A percentile compares a stretch with the other conserved stretches of the same genome.
Evolutionary conservation across 495 filamentous ascomycete species (phyloP).

Genomic region (Aspergillus steynii): DNA sequence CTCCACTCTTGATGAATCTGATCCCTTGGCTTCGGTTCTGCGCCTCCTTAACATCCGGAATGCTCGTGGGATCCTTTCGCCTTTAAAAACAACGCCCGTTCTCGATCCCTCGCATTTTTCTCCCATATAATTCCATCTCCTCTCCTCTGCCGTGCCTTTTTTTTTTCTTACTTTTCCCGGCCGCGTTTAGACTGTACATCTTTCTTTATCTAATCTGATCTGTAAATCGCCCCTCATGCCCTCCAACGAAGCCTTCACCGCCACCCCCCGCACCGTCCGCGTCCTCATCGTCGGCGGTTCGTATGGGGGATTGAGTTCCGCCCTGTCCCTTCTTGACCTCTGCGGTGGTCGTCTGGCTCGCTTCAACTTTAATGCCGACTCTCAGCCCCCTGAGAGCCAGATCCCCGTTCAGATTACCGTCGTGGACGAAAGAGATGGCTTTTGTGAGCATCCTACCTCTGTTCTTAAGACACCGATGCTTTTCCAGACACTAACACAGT

Average conservation of each 20-base stretch:
- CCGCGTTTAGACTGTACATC: not conserved
- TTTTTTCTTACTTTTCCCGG: not conserved
- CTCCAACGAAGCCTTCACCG: slow-evolving; percentile 30
- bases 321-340: slow-evolving; percentile 61
- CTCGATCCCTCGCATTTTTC: not conserved
- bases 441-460: slow-evolving; percentile 47
- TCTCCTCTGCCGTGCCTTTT: not conserved
- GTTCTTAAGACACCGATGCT: not conserved
- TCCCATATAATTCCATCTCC: not conserved
- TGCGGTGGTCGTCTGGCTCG: slow-evolving; percentile 44
- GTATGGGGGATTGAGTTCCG: slow-evolving; percentile 62
- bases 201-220: not conserved
- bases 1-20: slow-evolving; percentile 2
- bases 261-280: slow-evolving; percentile 29
- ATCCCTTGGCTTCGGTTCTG: slow-evolving; percentile 3
- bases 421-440: slow-evolving; percentile 71
- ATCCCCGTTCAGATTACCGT: slow-evolving; percentile 63
- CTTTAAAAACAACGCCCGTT: slow-evolving; percentile 1
- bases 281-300: slow-evolving; percentile 63
- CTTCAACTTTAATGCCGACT: slow-evolving; percentile 32
- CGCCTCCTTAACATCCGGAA: not conserved
- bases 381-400: slow-evolving; percentile 28
- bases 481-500: not conserved
- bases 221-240: slow-evolving; percentile 26
- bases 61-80: not conserved